These are phyloP conservation scores for Pistacia atlantica DNA, from an alignment of 345 rosid species.

Conservation along the genomic window DNA sequence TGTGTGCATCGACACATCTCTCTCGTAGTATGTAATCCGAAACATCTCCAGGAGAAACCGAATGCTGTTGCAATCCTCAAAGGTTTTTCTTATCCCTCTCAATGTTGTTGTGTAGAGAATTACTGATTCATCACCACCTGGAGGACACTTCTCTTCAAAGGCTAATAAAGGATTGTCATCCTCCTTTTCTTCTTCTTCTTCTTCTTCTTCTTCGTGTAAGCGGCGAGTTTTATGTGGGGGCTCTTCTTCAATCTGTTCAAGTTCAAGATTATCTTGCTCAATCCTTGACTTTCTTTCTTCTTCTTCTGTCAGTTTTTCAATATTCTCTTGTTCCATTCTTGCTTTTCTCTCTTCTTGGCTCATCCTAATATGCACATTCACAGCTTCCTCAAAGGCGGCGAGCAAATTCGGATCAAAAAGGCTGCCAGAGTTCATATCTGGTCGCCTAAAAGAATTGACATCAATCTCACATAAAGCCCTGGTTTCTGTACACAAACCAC, in stretches of 20 bases:
- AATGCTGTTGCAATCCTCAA: conserved; percentile 72
- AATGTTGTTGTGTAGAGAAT: conserved; percentile 79
- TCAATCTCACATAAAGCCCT: conserved; percentile 50
- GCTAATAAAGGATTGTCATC: conserved; percentile 34
- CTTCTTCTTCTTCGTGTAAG: conserved; percentile 21
- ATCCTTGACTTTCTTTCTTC: conserved; percentile 28
- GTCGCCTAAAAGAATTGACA: conserved; percentile 58
- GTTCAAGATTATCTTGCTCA: conserved; percentile 22
- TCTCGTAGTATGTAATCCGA: conserved; percentile 55
- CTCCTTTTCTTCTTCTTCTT: conserved; percentile 22
- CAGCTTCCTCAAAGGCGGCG: conserved; percentile 67
- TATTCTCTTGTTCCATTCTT: conserved; percentile 30
- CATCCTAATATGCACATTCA: conserved; percentile 39
- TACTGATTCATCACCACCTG: conserved; percentile 66
- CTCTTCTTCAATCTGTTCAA: conserved; percentile 28
- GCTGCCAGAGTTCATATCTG: conserved; percentile 64
- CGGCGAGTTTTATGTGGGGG: conserved; percentile 47
- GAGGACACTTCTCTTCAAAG: conserved; percentile 68
- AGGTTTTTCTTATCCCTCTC: conserved; percentile 82
- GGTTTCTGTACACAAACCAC: conserved; percentile 18
- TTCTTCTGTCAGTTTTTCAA: conserved; percentile 22
- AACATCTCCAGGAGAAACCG: conserved; percentile 75
- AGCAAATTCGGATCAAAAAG: conserved; percentile 81
- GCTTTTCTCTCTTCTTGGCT: conserved; percentile 41
- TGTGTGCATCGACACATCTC: conserved; percentile 80